Conservation (phyloP, 2,329 filamentous ascomycete genomes). For the Aspergillus versicolor region DNA sequence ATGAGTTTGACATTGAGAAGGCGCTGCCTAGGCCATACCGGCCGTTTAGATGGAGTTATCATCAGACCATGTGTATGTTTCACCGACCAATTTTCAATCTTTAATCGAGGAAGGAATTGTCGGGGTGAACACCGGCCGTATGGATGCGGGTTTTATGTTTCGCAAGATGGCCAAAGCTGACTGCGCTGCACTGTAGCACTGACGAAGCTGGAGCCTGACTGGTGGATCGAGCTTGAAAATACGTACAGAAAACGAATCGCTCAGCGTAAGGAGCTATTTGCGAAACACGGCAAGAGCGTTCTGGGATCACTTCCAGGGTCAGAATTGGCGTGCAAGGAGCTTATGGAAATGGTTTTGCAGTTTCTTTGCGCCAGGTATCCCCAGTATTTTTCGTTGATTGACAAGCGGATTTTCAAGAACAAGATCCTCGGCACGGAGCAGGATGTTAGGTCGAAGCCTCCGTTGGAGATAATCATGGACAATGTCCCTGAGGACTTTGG, state of each 20-base stretch:
- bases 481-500: conserved; percentile 85
- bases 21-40: conserved; percentile 74
- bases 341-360: conserved; percentile 83
- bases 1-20: conserved; percentile 65
- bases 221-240: conserved; percentile 84
- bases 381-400: conserved; percentile 63
- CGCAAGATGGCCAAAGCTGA: not conserved
- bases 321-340: conserved; percentile 76
- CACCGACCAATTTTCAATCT: too few relatives aligned
- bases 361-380: conserved; percentile 79
- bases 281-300: conserved; percentile 62
- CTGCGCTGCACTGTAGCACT: conserved; percentile 54
- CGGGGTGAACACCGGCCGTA: not conserved
- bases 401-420: conserved; percentile 65
- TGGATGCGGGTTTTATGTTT: not conserved
- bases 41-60: conserved; percentile 79
- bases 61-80: conserved; percentile 84
- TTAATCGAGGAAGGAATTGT: not conserved
- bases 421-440: conserved; percentile 63
- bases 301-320: conserved; percentile 70
- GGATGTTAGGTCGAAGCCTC: conserved; percentile 60
- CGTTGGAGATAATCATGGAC: conserved; percentile 69
- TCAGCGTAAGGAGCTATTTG: conserved; percentile 66
- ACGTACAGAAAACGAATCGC: conserved; percentile 67
- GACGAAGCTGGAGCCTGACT: conserved; percentile 75